Evolutionary conservation across 495 filamentous ascomycete genomes (phyloP).

Genomic region (Annulohypoxylon maeteangense): DNA sequence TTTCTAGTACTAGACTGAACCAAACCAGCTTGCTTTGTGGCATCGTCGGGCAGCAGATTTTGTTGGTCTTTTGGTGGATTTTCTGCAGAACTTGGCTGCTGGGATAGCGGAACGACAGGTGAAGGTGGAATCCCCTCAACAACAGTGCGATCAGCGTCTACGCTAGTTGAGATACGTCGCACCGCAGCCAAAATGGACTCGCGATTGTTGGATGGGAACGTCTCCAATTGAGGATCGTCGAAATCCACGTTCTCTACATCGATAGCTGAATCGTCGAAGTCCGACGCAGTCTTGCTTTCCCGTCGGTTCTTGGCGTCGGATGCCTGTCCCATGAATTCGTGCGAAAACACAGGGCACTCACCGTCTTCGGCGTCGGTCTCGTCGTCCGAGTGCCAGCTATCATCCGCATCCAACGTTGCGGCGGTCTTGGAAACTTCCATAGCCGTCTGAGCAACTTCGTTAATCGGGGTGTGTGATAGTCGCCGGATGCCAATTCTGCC

Average conservation of each 20-base stretch:
- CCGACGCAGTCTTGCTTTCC: slow-evolving; percentile 24
- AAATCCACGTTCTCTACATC: slow-evolving; percentile 50
- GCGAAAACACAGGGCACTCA: slow-evolving; percentile 56
- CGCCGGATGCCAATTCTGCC: slow-evolving; percentile 41
- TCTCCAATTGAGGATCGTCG: slow-evolving; percentile 62
- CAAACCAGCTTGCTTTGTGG: background rate
- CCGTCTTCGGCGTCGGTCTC: slow-evolving; percentile 38
- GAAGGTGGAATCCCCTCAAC: slow-evolving; percentile 52
- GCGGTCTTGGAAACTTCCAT: slow-evolving; percentile 46
- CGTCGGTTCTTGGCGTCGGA: slow-evolving; percentile 10
- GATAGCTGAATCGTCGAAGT: slow-evolving; percentile 21
- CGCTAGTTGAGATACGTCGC: slow-evolving; percentile 55
- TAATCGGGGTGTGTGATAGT: slow-evolving; percentile 31
- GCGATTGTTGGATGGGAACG: slow-evolving; percentile 59
- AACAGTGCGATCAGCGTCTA: slow-evolving; percentile 56
- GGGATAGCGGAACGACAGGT: slow-evolving; percentile 45
- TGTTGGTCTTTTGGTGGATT: slow-evolving; percentile 4
- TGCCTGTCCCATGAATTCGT: slow-evolving; percentile 53
- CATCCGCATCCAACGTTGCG: slow-evolving; percentile 24
- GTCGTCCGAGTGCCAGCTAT: slow-evolving; percentile 35
- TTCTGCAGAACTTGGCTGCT: background rate
- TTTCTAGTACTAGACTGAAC: background rate
- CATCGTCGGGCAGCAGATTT: background rate
- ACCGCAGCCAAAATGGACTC: slow-evolving; percentile 59
- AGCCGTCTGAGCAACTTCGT: slow-evolving; percentile 40